Evolutionary conservation across 768 basidiomycete species (phyloP).

Genomic region (Collybia sp.): DNA sequence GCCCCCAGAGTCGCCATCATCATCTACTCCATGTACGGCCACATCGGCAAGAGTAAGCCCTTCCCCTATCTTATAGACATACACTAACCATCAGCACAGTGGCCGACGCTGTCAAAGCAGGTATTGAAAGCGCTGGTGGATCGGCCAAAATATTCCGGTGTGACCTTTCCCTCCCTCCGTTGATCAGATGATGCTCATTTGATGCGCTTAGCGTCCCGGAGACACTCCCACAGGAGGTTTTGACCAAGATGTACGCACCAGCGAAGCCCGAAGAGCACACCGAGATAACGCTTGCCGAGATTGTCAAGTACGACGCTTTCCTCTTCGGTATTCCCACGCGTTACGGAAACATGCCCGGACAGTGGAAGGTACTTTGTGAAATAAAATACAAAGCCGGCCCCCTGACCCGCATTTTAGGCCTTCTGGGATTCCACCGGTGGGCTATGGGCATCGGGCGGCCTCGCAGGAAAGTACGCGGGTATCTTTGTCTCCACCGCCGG

Average conservation of each 20-base stretch:
- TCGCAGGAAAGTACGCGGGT: slow-evolving; percentile 73
- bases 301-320: slow-evolving; percentile 65
- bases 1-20: slow-evolving; percentile 63
- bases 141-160: slow-evolving; percentile 51
- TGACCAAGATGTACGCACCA: slow-evolving; percentile 66
- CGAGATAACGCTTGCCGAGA: slow-evolving; percentile 46
- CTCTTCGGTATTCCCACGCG: slow-evolving; percentile 77
- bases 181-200: background rate
- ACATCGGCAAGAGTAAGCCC: slow-evolving; percentile 59
- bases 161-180: slow-evolving; percentile 11
- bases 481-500: slow-evolving; percentile 70
- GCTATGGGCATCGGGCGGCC: slow-evolving; percentile 53
- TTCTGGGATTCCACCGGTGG: slow-evolving; percentile 80
- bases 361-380: slow-evolving; percentile 55
- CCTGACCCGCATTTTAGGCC: slow-evolving; percentile 26
- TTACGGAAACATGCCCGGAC: slow-evolving; percentile 76
- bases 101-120: slow-evolving; percentile 48
- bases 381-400: no score
- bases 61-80: background rate
- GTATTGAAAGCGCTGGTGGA: slow-evolving; percentile 46
- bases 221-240: slow-evolving; percentile 67
- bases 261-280: slow-evolving; percentile 66
- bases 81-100: slow-evolving; percentile 32
- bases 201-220: slow-evolving; percentile 55
- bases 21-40: slow-evolving; percentile 73